Evolutionary conservation across 2,329 filamentous ascomycete genomes (phyloP), one percentile per base, ranked within the genome.

Genomic region (Alternaria arborescens): DNA sequence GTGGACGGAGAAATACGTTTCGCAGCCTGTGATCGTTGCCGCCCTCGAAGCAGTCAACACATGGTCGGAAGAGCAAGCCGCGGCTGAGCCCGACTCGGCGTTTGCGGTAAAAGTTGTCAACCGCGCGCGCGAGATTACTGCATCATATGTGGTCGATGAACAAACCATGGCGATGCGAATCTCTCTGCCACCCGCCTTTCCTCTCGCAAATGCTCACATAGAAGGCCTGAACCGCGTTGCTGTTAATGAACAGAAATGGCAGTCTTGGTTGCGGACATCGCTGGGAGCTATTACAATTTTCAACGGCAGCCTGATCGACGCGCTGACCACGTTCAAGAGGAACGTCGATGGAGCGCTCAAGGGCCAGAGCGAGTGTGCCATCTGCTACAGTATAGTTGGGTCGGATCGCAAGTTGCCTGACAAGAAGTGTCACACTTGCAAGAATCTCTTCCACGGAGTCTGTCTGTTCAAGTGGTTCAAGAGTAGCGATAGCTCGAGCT

Each of bases 381-480:
- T 98, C 75, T 98, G 94, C 83, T 98, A 98, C 82, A 93, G 90
- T 61, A 93, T 99, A 74, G 92, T 99, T 65, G 92, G 92, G 18
- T 88, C 87, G 8, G 94, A 97, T 77, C 92, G 92, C 83, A 91
- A 91, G 78, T 88, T 97, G 77, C 95, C 95, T 0, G 94, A 95
- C 77, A 98, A 98, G 84, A 85, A 88, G 55, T 99, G 95, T 78
- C 84, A 86, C 47, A 98, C 94, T 1, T 99, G 95, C 85, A 94
- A 93, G 83, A 94, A 99, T 79, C 82, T 91, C 54, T 99, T 98
- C 83, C 95, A 99, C 79, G 87, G 90, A 1, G 87, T 87, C 3
- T 99, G 95, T 81, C 80, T 99, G 80, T 97, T 93, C 82, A 94
- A 94, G 80, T 99, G 95, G 95, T 98, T 99, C 83, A 91, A 92